Percentiles rank a stretch among this genome's conserved stretches.
Conservation (phyloP, 129 eudicot genomes). For the Silybum marianum region DNA sequence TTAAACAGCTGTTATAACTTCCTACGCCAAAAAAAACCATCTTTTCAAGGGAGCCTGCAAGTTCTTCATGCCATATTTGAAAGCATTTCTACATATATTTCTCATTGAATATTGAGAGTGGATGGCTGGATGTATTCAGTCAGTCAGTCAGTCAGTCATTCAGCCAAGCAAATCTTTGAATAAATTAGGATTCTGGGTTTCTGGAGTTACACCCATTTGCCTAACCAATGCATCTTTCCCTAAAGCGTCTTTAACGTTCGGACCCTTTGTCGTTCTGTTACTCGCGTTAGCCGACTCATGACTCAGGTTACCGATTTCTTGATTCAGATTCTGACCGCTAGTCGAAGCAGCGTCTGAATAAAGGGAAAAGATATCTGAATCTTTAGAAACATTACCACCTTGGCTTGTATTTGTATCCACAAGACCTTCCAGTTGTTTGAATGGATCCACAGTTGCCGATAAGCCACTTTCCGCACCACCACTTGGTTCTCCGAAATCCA, state of each 20-base stretch:
- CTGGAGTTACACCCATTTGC: slow-evolving; percentile 89
- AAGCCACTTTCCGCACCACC: slow-evolving; percentile 23
- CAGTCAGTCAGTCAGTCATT: background rate
- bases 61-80: no score
- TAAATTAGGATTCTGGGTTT: slow-evolving; percentile 82
- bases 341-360: slow-evolving; percentile 51
- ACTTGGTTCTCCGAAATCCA: slow-evolving; percentile 83
- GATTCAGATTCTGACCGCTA: slow-evolving; percentile 33
- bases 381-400: slow-evolving; percentile 37
- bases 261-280: slow-evolving; percentile 68
- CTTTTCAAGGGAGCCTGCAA: slow-evolving; percentile 1
- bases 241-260: slow-evolving; percentile 69
- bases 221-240: slow-evolving; percentile 87
- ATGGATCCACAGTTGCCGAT: slow-evolving; percentile 62
- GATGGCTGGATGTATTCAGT: background rate
- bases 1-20: background rate
- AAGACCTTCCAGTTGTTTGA: slow-evolving; percentile 84
- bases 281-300: slow-evolving; percentile 31
- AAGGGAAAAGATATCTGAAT: slow-evolving; percentile 62
- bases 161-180: slow-evolving; percentile 90
- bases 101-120: background rate
- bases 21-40: background rate
- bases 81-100: background rate
- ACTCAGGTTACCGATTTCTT: slow-evolving; percentile 7
- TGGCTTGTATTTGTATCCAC: slow-evolving; percentile 48